phyloP scores from a whole-genome alignment of 148 eudicot species.

The Cornus suecica region DNA sequence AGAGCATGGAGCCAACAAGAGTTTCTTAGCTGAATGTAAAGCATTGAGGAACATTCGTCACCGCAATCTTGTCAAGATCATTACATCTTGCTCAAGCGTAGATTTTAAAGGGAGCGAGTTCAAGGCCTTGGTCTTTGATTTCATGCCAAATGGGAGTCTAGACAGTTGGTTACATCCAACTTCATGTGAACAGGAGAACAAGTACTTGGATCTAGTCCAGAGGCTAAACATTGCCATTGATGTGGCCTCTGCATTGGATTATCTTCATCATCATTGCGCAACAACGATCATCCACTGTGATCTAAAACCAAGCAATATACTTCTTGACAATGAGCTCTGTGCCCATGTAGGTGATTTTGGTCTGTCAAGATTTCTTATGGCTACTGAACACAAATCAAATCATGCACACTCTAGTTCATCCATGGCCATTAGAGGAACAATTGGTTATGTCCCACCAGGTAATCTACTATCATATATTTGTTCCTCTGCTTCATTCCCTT shows the following conservation, averaged over 20 bases:
- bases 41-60: slow-evolving; percentile 22
- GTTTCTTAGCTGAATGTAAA: slow-evolving; percentile 29
- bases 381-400: neutral
- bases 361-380: slow-evolving; percentile 17
- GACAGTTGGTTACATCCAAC: slow-evolving; percentile 25
- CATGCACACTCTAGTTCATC: slow-evolving; percentile 13
- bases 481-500: too few species aligned
- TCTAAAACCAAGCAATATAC: slow-evolving; percentile 24
- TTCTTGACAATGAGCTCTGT: slow-evolving; percentile 19
- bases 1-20: slow-evolving; percentile 21
- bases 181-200: neutral
- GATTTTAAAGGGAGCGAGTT: slow-evolving; percentile 20
- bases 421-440: slow-evolving; percentile 16
- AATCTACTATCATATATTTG: neutral
- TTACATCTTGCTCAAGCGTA: slow-evolving; percentile 23
- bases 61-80: slow-evolving; percentile 26
- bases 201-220: slow-evolving; percentile 6
- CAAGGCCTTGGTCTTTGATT: slow-evolving; percentile 23
- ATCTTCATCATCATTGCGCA: slow-evolving; percentile 25
- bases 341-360: slow-evolving; percentile 34
- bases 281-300: slow-evolving; percentile 16
- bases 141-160: slow-evolving; percentile 30
- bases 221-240: slow-evolving; percentile 28
- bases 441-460: slow-evolving; percentile 33
- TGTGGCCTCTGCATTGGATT: slow-evolving; percentile 27